Percentiles rank a stretch among this genome's conserved stretches.
Evolutionary conservation across 306 rosid genomes (phyloP).

Genomic region (Betula pendula): DNA sequence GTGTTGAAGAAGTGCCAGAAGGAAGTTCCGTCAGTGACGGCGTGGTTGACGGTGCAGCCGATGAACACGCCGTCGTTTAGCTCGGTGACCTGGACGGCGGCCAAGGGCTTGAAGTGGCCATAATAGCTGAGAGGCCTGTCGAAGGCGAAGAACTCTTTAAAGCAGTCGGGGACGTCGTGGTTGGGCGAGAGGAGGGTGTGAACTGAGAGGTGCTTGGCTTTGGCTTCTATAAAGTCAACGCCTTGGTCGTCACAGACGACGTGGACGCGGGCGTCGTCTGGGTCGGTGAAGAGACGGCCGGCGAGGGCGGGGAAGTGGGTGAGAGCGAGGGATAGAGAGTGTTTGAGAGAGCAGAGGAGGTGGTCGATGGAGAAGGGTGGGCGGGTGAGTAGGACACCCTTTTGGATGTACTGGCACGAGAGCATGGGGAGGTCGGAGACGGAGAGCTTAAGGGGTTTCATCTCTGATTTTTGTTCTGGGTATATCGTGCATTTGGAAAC

Average conservation of each 20-base stretch:
- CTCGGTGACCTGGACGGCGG: conserved; percentile 77
- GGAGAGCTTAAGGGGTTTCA: conserved; percentile 58
- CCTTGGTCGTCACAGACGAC: conserved; percentile 75
- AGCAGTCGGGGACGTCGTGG: conserved; percentile 58
- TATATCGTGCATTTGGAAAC: conserved; percentile 57
- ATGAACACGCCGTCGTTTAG: conserved; percentile 73
- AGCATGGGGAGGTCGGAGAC: conserved; percentile 92
- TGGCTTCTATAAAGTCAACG: conserved; percentile 64
- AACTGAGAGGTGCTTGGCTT: conserved; percentile 53
- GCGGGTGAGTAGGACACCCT: conserved; percentile 58
- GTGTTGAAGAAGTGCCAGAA: conserved; percentile 95
- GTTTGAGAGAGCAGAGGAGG: conserved; percentile 49
- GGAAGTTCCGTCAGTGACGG: conserved; percentile 78
- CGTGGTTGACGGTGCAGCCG: conserved; percentile 69
- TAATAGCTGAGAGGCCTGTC: conserved; percentile 61
- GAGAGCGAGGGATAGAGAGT: conserved; percentile 57
- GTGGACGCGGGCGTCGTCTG: conserved; percentile 46
- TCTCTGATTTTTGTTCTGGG: conserved; percentile 55
- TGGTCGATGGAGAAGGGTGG: conserved; percentile 58
- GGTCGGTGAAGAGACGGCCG: conserved; percentile 63
- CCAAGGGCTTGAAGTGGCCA: conserved; percentile 67
- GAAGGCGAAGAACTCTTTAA: conserved; percentile 68
- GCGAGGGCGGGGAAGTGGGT: conserved; percentile 81
- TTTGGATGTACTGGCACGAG: conserved; percentile 85
- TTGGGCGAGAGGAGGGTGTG: conserved; percentile 28